phyloP scores from a whole-genome alignment of 2,329 filamentous ascomycete species.

The Bipolaris bicolor region DNA sequence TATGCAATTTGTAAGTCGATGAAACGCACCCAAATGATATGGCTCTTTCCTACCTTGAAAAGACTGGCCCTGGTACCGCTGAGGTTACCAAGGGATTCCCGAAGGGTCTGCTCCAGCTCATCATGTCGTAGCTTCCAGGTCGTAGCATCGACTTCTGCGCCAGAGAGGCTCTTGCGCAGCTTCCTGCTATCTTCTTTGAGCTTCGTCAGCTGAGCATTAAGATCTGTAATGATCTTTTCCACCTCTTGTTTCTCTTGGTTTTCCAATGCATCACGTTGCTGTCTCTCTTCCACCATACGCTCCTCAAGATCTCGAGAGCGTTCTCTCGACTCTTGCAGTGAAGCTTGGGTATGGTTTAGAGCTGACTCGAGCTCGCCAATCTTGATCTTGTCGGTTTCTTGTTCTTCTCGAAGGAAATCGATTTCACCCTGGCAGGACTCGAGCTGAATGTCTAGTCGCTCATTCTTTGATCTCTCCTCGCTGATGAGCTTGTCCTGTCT shows the following conservation, averaged over 20 bases:
- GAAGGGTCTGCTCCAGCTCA: slow-evolving; percentile 86
- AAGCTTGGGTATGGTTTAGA: slow-evolving; percentile 78
- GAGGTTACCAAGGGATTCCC: slow-evolving; percentile 85
- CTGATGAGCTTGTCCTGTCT: slow-evolving; percentile 81
- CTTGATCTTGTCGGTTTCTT: slow-evolving; percentile 96
- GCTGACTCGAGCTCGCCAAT: slow-evolving; percentile 91
- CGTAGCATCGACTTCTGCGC: slow-evolving; percentile 84
- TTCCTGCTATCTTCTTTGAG: slow-evolving; percentile 86
- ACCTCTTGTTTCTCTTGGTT: slow-evolving; percentile 93
- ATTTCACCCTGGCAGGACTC: slow-evolving; percentile 94
- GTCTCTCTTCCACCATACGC: slow-evolving; percentile 77
- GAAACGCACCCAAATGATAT: slow-evolving; percentile 5
- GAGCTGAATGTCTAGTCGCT: slow-evolving; percentile 85
- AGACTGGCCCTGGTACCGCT: slow-evolving; percentile 85
- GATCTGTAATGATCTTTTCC: slow-evolving; percentile 89
- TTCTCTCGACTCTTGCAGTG: slow-evolving; percentile 84
- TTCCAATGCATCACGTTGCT: slow-evolving; percentile 85
- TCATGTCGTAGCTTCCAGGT: slow-evolving; percentile 91
- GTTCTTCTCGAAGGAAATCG: slow-evolving; percentile 92
- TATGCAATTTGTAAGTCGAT: slow-evolving; percentile 44
- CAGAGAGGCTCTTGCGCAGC: slow-evolving; percentile 81
- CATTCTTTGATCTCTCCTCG: slow-evolving; percentile 85
- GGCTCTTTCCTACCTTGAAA: slow-evolving; percentile 65
- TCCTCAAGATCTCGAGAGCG: slow-evolving; percentile 60
- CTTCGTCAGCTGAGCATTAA: slow-evolving; percentile 80